phyloP scores from a whole-genome alignment of 78 protist genomes.

The Speleostelium caveatum region DNA sequence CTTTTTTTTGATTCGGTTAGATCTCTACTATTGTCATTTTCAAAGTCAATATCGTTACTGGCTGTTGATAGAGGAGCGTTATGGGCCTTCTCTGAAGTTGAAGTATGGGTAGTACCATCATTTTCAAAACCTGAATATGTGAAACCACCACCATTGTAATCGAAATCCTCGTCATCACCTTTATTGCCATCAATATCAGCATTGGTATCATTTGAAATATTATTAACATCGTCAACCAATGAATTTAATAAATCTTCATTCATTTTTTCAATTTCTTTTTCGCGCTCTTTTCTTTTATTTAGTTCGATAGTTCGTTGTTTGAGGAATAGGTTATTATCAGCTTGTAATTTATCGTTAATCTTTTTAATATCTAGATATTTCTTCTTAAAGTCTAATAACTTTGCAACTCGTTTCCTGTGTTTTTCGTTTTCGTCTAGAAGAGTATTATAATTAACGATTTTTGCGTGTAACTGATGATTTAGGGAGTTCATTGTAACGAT shows the following conservation, averaged over 20 bases:
- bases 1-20: too few species aligned
- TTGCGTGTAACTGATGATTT: conserved; percentile 1
- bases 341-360: not conserved
- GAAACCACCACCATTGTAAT: not conserved
- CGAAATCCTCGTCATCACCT: not conserved
- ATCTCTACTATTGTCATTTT: not conserved
- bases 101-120: too few species aligned
- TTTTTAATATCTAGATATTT: conserved; percentile 6
- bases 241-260: not conserved
- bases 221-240: conserved; percentile 1
- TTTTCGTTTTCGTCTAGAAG: not conserved
- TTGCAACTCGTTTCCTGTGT: not conserved
- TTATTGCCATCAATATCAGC: not conserved
- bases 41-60: not conserved
- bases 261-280: not conserved
- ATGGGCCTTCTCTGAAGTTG: too few species aligned
- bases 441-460: not conserved
- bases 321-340: not conserved
- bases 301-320: not conserved
- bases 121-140: not conserved
- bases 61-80: not conserved
- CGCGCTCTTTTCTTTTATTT: not conserved
- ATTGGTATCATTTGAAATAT: not conserved
- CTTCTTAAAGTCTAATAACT: conserved; percentile 6
- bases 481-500: not conserved